These are phyloP conservation scores for Cordyceps militaris DNA, from an alignment of 2,329 filamentous ascomycete species.

Conservation along the genomic window DNA sequence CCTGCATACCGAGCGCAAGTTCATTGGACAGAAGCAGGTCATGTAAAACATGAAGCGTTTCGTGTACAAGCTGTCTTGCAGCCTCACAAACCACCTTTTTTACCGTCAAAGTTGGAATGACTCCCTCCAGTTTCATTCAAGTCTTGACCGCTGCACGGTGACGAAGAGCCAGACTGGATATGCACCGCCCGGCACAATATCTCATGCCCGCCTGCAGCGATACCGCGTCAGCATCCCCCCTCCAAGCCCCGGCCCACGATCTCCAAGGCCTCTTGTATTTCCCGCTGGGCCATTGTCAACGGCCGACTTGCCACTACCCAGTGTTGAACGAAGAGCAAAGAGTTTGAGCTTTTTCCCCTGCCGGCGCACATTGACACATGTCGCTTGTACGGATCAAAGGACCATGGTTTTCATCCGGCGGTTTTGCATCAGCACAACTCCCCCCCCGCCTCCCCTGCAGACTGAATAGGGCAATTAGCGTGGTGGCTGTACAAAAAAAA, in stretches of 20 bases:
- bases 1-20: too few relatives aligned
- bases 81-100: neutral
- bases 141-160: neutral
- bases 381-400: neutral
- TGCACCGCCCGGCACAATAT: neutral
- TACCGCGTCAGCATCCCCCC: neutral
- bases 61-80: neutral
- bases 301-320: too few relatives aligned
- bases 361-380: too few relatives aligned
- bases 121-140: too few relatives aligned
- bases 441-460: neutral
- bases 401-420: neutral
- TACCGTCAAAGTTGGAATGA: too few relatives aligned
- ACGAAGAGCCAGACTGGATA: neutral
- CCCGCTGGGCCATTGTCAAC: neutral
- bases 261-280: neutral
- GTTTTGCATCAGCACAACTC: too few relatives aligned
- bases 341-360: neutral
- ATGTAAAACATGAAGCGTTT: neutral
- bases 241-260: neutral
- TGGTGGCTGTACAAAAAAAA: constrained; percentile 3
- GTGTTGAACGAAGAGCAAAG: neutral
- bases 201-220: neutral
- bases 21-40: too few relatives aligned
- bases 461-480: neutral